Conservation (phyloP, 2,329 filamentous ascomycete genomes). For the Paracoccidioides brasiliensis region DNA sequence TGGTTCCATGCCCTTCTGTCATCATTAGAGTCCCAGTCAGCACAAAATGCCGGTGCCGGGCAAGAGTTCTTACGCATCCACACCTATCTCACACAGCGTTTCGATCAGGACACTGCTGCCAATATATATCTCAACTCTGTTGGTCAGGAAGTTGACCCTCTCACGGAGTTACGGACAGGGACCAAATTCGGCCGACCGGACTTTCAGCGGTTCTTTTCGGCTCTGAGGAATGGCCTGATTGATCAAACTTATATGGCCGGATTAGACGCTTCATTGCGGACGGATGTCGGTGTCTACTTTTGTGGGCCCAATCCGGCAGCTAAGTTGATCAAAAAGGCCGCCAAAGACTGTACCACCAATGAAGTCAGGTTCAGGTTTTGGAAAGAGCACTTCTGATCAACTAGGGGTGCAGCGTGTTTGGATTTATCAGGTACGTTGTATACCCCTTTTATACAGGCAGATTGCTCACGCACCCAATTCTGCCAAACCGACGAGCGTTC, state of each 20-base stretch:
- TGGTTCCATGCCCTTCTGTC: conserved; percentile 96
- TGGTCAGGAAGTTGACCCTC: conserved; percentile 71
- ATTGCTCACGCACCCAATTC: background rate
- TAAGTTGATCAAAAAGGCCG: conserved; percentile 71
- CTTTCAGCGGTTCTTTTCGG: conserved; percentile 64
- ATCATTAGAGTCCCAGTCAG: conserved; percentile 77
- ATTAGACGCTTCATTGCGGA: conserved; percentile 60
- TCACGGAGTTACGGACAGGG: conserved; percentile 77
- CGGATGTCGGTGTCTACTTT: conserved; percentile 93
- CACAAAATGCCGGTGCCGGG: conserved; percentile 44
- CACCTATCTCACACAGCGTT: conserved; percentile 87
- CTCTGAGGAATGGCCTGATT: conserved; percentile 78
- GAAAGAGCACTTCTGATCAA: conserved; percentile 67
- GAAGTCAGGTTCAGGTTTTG: conserved; percentile 94
- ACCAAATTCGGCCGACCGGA: conserved; percentile 95
- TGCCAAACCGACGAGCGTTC: background rate
- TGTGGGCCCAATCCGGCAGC: conserved; percentile 77
- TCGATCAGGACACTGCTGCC: conserved; percentile 82
- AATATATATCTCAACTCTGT: conserved; percentile 97
- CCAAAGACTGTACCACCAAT: conserved; percentile 55
- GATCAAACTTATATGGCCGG: conserved; percentile 76
- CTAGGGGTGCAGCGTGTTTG: background rate
- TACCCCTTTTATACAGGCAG: background rate
- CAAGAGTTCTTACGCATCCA: conserved; percentile 90
- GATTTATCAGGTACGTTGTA: background rate